These are phyloP conservation scores for Lycium ferocissimum DNA, from an alignment of 257 asterid species.

Conservation along the genomic window DNA sequence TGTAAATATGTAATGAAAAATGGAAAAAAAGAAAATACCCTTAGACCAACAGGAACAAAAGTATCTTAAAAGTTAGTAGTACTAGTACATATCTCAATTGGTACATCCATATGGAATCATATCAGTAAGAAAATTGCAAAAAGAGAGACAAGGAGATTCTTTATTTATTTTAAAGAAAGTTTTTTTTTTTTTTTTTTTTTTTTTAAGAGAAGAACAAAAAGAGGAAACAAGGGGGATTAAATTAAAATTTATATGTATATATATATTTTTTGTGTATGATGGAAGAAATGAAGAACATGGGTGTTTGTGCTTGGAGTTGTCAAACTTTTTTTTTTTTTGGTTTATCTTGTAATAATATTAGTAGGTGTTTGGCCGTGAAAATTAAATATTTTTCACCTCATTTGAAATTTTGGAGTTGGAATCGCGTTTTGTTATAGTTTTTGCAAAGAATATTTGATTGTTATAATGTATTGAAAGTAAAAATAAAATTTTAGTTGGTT, in stretches of 20 bases:
- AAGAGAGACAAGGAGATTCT: slow-evolving; percentile 10
- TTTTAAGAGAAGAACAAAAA: slow-evolving; percentile 12
- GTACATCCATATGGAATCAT: slow-evolving; percentile 32
- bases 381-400: too few relatives aligned
- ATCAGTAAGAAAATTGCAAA: background rate
- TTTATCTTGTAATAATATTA: background rate
- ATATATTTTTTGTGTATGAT: background rate
- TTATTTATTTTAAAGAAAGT: background rate
- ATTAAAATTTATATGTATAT: background rate
- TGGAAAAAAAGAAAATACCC: background rate
- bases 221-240: background rate
- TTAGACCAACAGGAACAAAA: slow-evolving; percentile 20
- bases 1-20: background rate
- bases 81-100: slow-evolving; percentile 20
- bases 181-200: background rate
- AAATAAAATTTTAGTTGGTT: too few relatives aligned
- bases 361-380: too few relatives aligned
- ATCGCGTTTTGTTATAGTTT: too few relatives aligned
- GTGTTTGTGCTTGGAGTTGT: slow-evolving; percentile 21
- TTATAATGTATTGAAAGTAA: too few relatives aligned
- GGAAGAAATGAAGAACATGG: slow-evolving; percentile 23
- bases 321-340: background rate
- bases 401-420: too few relatives aligned
- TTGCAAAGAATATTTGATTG: too few relatives aligned
- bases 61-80: slow-evolving; percentile 23